Evolutionary conservation across 352 stramenopile species (phyloP).

Genomic region (Pythium insidiosum): DNA sequence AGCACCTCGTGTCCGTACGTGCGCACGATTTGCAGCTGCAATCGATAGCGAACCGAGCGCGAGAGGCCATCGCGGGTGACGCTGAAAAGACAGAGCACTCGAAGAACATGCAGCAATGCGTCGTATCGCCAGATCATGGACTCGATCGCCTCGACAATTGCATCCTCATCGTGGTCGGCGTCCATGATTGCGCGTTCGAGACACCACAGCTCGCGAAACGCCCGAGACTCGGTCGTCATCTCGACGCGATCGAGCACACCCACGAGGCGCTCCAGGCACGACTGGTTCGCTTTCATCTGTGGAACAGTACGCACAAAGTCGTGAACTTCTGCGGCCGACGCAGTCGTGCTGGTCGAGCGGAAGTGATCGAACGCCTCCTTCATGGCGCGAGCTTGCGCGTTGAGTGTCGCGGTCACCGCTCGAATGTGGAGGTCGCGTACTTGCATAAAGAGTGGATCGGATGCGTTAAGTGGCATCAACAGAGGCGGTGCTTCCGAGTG

Average conservation of each 20-base stretch:
- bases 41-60: conserved; percentile 20
- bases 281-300: conserved; percentile 45
- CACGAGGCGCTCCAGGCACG: conserved; percentile 50
- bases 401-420: conserved; percentile 35
- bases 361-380: conserved; percentile 51
- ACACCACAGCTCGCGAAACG: conserved; percentile 57
- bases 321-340: conserved; percentile 52
- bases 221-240: conserved; percentile 25
- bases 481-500: too few species aligned
- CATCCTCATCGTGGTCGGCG: conserved; percentile 19
- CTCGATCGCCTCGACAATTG: conserved; percentile 30
- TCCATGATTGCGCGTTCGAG: conserved; percentile 69
- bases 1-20: conserved; percentile 69
- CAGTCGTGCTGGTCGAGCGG: conserved; percentile 29
- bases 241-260: conserved; percentile 48
- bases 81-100: conserved; percentile 57
- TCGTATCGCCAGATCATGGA: conserved; percentile 54
- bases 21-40: conserved; percentile 54
- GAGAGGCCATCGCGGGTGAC: conserved; percentile 38
- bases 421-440: conserved; percentile 65
- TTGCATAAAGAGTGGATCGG: conserved; percentile 40
- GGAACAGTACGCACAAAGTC: conserved; percentile 64
- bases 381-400: conserved; percentile 35
- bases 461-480: conserved; percentile 50
- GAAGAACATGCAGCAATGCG: conserved; percentile 38